Conservation (phyloP, 176 grass and related monocot genomes). For the Triticum monococcum region DNA sequence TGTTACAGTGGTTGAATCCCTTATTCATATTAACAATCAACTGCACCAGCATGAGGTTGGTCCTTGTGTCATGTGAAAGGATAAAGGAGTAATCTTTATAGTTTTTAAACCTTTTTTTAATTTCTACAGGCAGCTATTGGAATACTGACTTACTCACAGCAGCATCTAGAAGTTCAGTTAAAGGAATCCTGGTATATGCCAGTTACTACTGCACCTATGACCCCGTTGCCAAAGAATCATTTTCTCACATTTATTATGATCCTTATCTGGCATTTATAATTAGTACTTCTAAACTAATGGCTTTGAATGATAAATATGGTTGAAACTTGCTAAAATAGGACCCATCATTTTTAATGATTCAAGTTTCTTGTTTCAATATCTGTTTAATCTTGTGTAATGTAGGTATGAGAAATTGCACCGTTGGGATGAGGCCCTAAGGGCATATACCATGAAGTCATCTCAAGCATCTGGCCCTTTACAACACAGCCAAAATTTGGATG, state of each 20-base stretch:
- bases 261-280: conserved; percentile 5
- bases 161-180: conserved; percentile 85
- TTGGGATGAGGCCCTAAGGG: conserved; percentile 94
- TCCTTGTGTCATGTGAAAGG: conserved; percentile 27
- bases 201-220: conserved; percentile 8
- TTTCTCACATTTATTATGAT: conserved; percentile 1
- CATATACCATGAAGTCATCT: conserved; percentile 87
- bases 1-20: conserved; percentile 93
- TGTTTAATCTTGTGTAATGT: conserved; percentile 30
- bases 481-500: conserved; percentile 61
- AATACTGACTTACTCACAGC: conserved; percentile 95
- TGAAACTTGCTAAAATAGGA: neutral
- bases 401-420: conserved; percentile 99
- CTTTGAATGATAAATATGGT: conserved; percentile 1
- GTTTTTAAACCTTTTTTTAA: neutral
- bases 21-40: conserved; percentile 99
- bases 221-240: neutral
- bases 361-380: neutral
- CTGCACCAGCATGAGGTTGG: conserved; percentile 94
- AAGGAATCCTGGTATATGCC: conserved; percentile 94
- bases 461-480: conserved; percentile 72
- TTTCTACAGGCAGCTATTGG: conserved; percentile 88
- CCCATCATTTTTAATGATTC: neutral
- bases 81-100: conserved; percentile 16
- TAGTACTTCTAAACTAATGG: neutral